Base-by-base conservation (phyloP, 164 flowering plant species). In the Macadamia tetraphylla region DNA sequence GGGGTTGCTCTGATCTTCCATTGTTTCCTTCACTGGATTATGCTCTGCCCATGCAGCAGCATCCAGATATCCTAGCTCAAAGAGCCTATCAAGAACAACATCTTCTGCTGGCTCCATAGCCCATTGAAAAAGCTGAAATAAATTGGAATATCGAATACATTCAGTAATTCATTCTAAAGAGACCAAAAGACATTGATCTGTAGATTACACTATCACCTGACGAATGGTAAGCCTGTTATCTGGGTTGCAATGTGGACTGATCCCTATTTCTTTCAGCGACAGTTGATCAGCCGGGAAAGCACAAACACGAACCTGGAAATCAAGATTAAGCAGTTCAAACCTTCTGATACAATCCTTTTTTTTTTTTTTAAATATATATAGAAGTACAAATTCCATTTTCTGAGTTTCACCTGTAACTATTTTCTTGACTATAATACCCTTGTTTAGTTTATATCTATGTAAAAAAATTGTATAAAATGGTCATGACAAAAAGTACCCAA, bases 91-190 rank as follows among this genome's bases (percentile, higher is more conserved):
- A 42, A 94, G 91, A 66, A 85, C 58, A 63, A 66, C 13, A 74
- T 94, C 99, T 71, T 85, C 94, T 69, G 91, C 97, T 32, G 99
- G 99, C 85, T 94, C 97, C 64, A 94, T 74, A n/a, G 97, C 97
- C 97, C 97, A 92, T 56, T 86, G 87, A 23, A 94, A 81, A 72
- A 94, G 94, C 99, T 94, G 82, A 7, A 80, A 67, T n/a, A 0
- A 32, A n/a, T n/a, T 62, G 53, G 51, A 18, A 52, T 3, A 35
- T 10, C 3, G 13, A 61, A 58, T 18, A 49, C 0, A 42, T 52
- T 63, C 46, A 73, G 58, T 65, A n/a, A 13, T 51, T 12, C 48
- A 8, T 7, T 30, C 46, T 53, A 31, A 55, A 6, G 30, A n/a
- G 60, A 60, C 23, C 32, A n/a, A 13, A 18, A 30, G 44, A 44